A percentile compares a stretch with the other conserved stretches of the same genome.
phyloP scores from a whole-genome alignment of 1,139 yeast genomes.

The Zygosaccharomyces pseudobailii region DNA sequence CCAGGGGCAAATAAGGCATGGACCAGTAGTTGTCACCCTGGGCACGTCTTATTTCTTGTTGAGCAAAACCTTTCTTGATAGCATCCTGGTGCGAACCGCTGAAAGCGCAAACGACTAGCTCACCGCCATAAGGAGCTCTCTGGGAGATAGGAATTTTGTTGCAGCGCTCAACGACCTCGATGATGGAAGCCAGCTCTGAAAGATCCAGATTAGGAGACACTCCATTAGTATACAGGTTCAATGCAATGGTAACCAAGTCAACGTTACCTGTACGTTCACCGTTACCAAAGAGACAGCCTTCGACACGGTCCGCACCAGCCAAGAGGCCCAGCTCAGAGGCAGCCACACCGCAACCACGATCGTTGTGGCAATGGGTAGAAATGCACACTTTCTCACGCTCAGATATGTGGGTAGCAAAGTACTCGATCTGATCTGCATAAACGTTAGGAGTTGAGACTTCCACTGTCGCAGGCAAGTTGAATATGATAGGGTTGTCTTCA shows the following conservation, averaged over 20 bases:
- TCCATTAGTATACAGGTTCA: constrained; percentile 93
- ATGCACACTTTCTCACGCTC: constrained; percentile 84
- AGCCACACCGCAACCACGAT: constrained; percentile 97
- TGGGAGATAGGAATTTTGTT: constrained; percentile 92
- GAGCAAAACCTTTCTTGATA: constrained; percentile 86
- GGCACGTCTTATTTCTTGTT: constrained; percentile 47
- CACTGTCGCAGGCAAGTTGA: constrained; percentile 97
- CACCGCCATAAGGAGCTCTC: constrained; percentile 96
- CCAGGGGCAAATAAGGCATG: constrained; percentile 92
- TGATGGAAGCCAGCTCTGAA: constrained; percentile 73
- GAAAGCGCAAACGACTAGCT: constrained; percentile 93
- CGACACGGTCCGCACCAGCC: constrained; percentile 98
- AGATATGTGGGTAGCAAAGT: constrained; percentile 68
- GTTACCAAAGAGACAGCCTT: constrained; percentile 95
- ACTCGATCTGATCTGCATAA: constrained; percentile 95
- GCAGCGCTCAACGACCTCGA: constrained; percentile 85
- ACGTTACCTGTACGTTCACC: constrained; percentile 99
- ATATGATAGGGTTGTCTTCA: constrained; percentile 77
- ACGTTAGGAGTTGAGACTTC: constrained; percentile 93
- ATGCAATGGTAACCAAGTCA: constrained; percentile 86
- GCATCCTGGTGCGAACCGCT: constrained; percentile 98
- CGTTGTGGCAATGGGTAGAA: constrained; percentile 93
- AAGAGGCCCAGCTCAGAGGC: constrained; percentile 91
- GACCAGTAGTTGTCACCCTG: constrained; percentile 57
- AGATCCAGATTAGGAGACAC: constrained; percentile 82